phyloP scores from a whole-genome alignment of 2,329 filamentous ascomycete genomes.

The Paracoccidioides brasiliensis region DNA sequence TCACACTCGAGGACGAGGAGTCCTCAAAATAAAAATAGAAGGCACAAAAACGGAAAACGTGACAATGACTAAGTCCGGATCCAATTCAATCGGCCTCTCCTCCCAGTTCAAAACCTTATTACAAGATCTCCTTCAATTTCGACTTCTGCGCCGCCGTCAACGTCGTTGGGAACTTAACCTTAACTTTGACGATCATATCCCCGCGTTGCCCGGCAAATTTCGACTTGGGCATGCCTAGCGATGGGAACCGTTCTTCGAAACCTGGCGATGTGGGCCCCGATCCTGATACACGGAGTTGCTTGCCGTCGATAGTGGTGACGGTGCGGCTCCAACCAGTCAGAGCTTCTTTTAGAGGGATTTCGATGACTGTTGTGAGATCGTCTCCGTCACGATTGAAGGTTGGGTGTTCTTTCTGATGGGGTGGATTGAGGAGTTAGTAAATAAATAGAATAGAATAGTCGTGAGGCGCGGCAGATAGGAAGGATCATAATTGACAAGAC shows the following conservation, averaged over 20 bases:
- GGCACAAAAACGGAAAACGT: not conserved
- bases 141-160: constrained; percentile 69
- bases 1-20: too few species aligned
- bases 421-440: constrained; percentile 29
- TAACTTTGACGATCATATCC: constrained; percentile 78
- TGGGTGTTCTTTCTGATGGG: constrained; percentile 64
- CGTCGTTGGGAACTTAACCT: constrained; percentile 77
- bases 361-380: constrained; percentile 65
- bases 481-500: not conserved
- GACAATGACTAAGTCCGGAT: not conserved
- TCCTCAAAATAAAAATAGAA: not conserved
- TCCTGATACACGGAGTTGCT: constrained; percentile 67
- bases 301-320: constrained; percentile 87
- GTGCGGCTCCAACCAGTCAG: constrained; percentile 86
- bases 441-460: not conserved
- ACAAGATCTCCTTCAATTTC: constrained; percentile 65
- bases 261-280: constrained; percentile 75
- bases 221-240: constrained; percentile 84
- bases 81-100: not conserved
- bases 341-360: constrained; percentile 82
- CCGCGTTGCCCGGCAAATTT: constrained; percentile 78
- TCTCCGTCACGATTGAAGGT: constrained; percentile 79
- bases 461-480: not conserved
- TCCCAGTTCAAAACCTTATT: constrained; percentile 4
- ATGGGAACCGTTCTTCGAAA: constrained; percentile 67